Percentiles rank a stretch among this genome's conserved stretches.
Conservation (phyloP, 1,139 yeast species). For the Yamadazyma oceani region DNA sequence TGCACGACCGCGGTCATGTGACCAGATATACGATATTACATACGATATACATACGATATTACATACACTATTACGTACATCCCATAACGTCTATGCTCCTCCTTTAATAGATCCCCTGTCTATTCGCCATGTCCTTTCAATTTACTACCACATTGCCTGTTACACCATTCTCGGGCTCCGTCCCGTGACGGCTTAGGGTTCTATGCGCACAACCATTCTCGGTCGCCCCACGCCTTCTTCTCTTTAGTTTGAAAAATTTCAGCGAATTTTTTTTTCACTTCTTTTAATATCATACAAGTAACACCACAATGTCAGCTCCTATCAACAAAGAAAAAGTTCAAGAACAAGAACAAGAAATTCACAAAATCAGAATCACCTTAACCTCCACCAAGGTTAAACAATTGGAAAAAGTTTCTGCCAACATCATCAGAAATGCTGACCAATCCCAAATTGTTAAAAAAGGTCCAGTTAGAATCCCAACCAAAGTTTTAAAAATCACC, state of each 20-base stretch:
- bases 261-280: constrained; percentile 10
- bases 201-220: neutral
- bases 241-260: constrained; percentile 12
- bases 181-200: constrained; percentile 1
- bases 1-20: too few relatives aligned
- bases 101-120: too few relatives aligned
- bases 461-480: constrained; percentile 99
- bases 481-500: constrained; percentile 96
- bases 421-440: constrained; percentile 87
- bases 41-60: too few relatives aligned
- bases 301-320: constrained; percentile 70
- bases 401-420: constrained; percentile 88
- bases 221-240: constrained; percentile 4
- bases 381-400: constrained; percentile 99
- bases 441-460: constrained; percentile 80
- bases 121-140: too few relatives aligned
- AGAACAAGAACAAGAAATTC: constrained; percentile 80
- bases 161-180: too few relatives aligned
- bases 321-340: constrained; percentile 79
- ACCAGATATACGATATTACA: too few relatives aligned
- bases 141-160: too few relatives aligned
- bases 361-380: constrained; percentile 99
- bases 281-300: constrained; percentile 2
- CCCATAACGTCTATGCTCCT: too few relatives aligned
- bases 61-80: too few relatives aligned